Evolutionary conservation across 179 eudicot genomes (phyloP).

Genomic region (Gypsophila paniculata): DNA sequence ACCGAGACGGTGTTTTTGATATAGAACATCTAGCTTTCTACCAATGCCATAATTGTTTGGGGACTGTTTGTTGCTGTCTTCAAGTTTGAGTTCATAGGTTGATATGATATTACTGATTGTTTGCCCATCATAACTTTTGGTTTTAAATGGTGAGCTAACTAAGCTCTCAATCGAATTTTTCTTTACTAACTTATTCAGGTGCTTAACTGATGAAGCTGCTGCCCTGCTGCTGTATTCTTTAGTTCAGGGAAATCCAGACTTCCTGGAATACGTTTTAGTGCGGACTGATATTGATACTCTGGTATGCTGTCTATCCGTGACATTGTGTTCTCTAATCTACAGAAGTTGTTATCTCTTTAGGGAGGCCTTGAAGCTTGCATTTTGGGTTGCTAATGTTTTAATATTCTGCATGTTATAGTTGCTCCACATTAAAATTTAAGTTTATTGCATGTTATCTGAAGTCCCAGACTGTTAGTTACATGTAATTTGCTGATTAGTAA

Average conservation of each 20-base stretch:
- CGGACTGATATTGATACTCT: slow-evolving; percentile 92
- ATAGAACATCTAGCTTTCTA: background rate
- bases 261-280: slow-evolving; percentile 95
- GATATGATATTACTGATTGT: background rate
- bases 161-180: background rate
- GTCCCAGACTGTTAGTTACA: background rate
- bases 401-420: background rate
- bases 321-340: background rate
- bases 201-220: slow-evolving; percentile 72
- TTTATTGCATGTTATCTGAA: background rate
- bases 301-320: slow-evolving; percentile 48
- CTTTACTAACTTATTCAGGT: slow-evolving; percentile 39
- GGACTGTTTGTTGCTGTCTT: background rate
- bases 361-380: background rate
- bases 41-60: background rate
- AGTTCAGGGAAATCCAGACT: slow-evolving; percentile 83
- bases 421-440: background rate
- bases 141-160: background rate
- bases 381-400: background rate
- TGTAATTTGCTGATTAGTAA: background rate
- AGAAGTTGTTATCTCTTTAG: background rate
- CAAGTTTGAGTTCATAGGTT: background rate
- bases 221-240: slow-evolving; percentile 75
- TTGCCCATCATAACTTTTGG: background rate
- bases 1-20: background rate